These are phyloP conservation scores for Gynostemma pentaphyllum DNA, from an alignment of 306 rosid species.

Conservation along the genomic window DNA sequence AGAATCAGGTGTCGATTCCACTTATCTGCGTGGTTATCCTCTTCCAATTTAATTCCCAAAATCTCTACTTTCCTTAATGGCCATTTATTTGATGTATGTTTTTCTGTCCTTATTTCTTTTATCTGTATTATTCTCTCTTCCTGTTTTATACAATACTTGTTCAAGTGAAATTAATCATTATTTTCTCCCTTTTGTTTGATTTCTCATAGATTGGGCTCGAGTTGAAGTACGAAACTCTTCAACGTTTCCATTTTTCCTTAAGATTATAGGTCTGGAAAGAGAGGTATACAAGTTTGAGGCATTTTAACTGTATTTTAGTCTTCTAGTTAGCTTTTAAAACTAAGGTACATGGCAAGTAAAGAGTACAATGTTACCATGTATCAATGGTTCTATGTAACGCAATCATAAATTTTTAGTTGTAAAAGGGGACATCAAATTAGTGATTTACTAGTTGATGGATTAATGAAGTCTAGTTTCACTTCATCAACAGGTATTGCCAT, in stretches of 20 bases:
- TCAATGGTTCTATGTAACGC: not conserved
- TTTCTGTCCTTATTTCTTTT: not conserved
- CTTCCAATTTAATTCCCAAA: constrained; percentile 24
- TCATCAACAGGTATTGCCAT: too few species aligned
- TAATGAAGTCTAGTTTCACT: too few species aligned
- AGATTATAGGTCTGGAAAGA: not conserved
- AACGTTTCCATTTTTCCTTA: not conserved
- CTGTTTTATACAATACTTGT: not conserved
- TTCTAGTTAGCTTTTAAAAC: not conserved
- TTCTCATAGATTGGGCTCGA: not conserved
- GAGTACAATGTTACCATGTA: not conserved
- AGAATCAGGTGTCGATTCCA: constrained; percentile 49
- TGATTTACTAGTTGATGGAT: not conserved
- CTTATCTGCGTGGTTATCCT: constrained; percentile 41
- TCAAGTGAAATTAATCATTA: not conserved
- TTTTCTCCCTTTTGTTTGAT: not conserved
- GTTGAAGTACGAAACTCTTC: constrained; percentile 3
- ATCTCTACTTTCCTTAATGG: not conserved
- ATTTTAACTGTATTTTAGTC: not conserved
- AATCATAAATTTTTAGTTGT: not conserved
- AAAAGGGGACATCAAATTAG: not conserved
- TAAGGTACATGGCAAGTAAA: not conserved
- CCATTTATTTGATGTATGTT: not conserved
- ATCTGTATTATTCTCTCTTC: not conserved
- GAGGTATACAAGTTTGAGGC: not conserved